Evolutionary conservation across 208 protist genomes (phyloP), one percentile per base, ranked within the genome.

Genomic region (Kentomonas sorsogonicus): DNA sequence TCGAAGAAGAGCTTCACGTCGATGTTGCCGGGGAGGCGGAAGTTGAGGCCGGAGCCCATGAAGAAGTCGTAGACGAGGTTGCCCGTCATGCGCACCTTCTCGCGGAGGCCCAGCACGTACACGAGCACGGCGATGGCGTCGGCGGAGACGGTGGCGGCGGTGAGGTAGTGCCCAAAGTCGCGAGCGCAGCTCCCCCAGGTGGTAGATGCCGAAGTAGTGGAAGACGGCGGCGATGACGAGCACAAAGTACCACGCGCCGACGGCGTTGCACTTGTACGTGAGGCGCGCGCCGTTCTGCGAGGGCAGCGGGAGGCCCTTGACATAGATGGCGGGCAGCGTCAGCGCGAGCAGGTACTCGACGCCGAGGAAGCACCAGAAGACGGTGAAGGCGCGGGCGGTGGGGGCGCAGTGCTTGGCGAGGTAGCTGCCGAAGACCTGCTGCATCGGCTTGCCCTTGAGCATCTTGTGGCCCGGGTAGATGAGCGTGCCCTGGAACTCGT

Each of bases 31-130:
- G 86, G 86, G 34, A 98, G 80, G 38, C 85, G 77, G 63, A 74
- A 91, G 77, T 94, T 91, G 22, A 96, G 79, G 22, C 33, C 74
- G 31, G 77, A 87, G 31, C 96, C 96, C 91, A 97, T 97, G 77
- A 98, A 98, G 62, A 97, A 97, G 65, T 98, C 89, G 75, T 97
- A 98, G 34, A 97, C 63, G 53, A 87, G 47, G 73, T 83, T 97
- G 33, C 86, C 87, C 23, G 79, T 81, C 82, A 96, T 95, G 56
- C 92, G 83, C 46, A 95, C 78, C 52, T 63, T 57, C 61, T 58
- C 72, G 50, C 60, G 63, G 39, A 70, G 68, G 45, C 80, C 89
- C 56, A 50, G 40, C 43, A 94, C 54, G 66, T 90, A 97, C 13
- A 74, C 70, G 48, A 72, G 63, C 13, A 96, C 45, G 6, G 92